phyloP scores from a whole-genome alignment of 129 eudicot genomes.

The Lactuca sativa region DNA sequence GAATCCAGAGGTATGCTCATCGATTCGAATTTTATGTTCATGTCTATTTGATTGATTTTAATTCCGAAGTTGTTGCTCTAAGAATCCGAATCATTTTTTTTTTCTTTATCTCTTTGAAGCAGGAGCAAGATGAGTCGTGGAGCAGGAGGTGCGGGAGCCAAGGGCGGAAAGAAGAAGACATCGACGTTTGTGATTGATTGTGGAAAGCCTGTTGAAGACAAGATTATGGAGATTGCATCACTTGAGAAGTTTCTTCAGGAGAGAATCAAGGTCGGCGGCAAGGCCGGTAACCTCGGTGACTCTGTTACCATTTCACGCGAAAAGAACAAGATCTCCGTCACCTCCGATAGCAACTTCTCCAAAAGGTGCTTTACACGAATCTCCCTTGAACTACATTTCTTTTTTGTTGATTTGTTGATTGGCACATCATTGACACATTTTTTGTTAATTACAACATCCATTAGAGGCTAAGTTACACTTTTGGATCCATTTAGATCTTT shows the following conservation, averaged over 20 bases:
- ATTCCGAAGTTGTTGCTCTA: neutral
- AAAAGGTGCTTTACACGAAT: constrained; percentile 26
- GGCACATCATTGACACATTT: neutral
- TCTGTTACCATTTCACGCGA: constrained; percentile 52
- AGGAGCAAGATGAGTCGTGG: constrained; percentile 49
- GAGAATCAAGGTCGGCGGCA: constrained; percentile 55
- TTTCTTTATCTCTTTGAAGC: neutral
- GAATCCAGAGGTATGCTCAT: constrained; percentile 18
- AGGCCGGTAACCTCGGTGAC: constrained; percentile 56
- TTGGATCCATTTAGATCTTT: too few relatives aligned
- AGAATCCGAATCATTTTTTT: constrained; percentile 7
- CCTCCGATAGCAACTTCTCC: constrained; percentile 46
- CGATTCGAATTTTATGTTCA: neutral
- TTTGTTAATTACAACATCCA: neutral
- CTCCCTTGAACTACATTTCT: neutral
- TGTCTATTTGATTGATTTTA: too few relatives aligned
- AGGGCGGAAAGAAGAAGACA: constrained; percentile 50
- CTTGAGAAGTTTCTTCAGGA: constrained; percentile 61
- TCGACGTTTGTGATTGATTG: constrained; percentile 48
- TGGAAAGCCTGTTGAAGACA: constrained; percentile 60
- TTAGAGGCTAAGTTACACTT: too few relatives aligned
- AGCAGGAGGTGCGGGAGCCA: constrained; percentile 36
- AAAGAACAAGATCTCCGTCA: constrained; percentile 52
- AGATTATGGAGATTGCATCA: constrained; percentile 60
- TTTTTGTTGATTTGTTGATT: neutral